Percentiles rank a stretch among this genome's conserved stretches.
Evolutionary conservation across 345 rosid species (phyloP).

Genomic region (Brassica cretica): DNA sequence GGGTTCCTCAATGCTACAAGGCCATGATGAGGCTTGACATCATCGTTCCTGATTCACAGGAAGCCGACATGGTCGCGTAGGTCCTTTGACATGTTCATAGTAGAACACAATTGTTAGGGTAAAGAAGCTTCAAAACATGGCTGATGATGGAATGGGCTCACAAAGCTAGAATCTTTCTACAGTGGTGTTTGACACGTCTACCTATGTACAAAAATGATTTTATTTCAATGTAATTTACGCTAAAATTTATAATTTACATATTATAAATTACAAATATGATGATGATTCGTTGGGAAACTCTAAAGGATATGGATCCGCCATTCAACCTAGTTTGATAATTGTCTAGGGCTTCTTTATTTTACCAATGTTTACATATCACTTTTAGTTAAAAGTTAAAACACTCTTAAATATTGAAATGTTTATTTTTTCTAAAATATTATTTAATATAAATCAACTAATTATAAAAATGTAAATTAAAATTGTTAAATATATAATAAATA

Average conservation of each 20-base stretch:
- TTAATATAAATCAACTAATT: too few species aligned
- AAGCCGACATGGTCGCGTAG: conserved; percentile 65
- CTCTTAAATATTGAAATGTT: too few species aligned
- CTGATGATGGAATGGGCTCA: conserved; percentile 16
- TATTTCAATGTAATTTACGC: background rate
- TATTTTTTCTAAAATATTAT: too few species aligned
- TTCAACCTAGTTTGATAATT: background rate
- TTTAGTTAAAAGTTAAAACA: too few species aligned
- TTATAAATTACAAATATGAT: background rate
- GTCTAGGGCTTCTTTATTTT: too few species aligned
- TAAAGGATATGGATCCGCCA: background rate
- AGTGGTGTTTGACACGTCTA: background rate
- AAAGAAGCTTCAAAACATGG: conserved; percentile 4
- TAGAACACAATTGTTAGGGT: conserved; percentile 6
- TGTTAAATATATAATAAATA: too few species aligned
- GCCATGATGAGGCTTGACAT: conserved; percentile 98
- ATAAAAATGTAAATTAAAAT: too few species aligned
- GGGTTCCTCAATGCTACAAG: conserved; percentile 58
- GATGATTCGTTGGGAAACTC: background rate
- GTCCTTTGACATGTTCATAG: conserved; percentile 17
- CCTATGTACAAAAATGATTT: conserved; percentile 4
- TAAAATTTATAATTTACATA: background rate
- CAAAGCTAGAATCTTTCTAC: conserved; percentile 4
- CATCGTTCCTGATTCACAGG: conserved; percentile 71
- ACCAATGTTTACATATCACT: too few species aligned